Evolutionary conservation across 352 stramenopile species (phyloP), one percentile per base, ranked within the genome.

Genomic region (Pythium dissimile): DNA sequence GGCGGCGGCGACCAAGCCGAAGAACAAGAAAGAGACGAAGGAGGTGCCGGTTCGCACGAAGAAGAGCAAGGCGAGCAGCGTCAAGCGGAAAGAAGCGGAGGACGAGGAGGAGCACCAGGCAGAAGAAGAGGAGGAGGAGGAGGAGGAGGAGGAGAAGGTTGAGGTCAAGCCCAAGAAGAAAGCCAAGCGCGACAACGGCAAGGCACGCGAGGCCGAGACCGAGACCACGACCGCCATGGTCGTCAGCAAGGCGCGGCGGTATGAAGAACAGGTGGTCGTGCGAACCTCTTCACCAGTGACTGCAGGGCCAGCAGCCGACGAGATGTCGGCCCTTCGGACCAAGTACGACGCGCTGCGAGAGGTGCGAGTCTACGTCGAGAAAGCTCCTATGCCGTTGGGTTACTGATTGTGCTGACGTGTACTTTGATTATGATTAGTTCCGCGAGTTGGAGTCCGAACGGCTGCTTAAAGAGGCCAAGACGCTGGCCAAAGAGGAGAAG

Each of bases 391-490:
- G n/a, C n/a, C n/a, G n/a, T n/a, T 35, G 8, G 31, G 31, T 35
- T 35, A 35, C 8, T 13, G 31, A 13, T 8, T 13, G 31, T 35
- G 31, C 34, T 41, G 12, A 41, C 34, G 34, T 18, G 34, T 5
- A n/a, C 18, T 31, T 7, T 37, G 43, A 21, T n/a, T 16, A 20
- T 64, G 9, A n/a, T n/a, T 48, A 83, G 69, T 69, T 89, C 39
- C 78, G 70, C n/a, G 75, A 89, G 53, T 69, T 56, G 11, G 81
- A 94, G 59, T 80, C 71, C 20, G 78, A 86, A 56, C 65, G 73
- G 26, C 42, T 94, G 59, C 63, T 94, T 32, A 46, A 73, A 28
- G 78, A 94, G 39, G 76, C 85, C 21, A 76, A 73, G 21, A 62
- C 60, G 8, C 61, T 92, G 10, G 79, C 80, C 1, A 64, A 74